phyloP scores from a whole-genome alignment of 169 alveolate genomes.

The Perkinsus olseni region DNA sequence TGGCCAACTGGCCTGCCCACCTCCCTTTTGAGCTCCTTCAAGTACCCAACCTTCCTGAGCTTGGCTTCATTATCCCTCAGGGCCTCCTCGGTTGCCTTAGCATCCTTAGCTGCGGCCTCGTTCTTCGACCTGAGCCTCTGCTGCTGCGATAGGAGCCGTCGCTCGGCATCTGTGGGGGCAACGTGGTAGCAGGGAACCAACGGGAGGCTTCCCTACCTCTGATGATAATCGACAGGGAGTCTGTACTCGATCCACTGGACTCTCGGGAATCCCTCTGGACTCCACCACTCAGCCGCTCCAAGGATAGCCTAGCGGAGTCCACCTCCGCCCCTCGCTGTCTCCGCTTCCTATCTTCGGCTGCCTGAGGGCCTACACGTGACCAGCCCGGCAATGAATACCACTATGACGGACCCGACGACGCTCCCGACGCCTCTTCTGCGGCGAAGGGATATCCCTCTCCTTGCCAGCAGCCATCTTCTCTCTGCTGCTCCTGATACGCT shows the following conservation, averaged over 20 bases:
- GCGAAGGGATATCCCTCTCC: background rate
- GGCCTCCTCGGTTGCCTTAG: background rate
- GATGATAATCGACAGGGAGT: background rate
- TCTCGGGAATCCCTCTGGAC: background rate
- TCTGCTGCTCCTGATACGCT: background rate
- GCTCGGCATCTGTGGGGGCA: background rate
- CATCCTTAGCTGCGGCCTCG: background rate
- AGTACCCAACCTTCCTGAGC: background rate
- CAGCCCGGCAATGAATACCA: background rate
- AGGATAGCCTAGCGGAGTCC: too few species aligned
- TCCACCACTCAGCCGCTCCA: background rate
- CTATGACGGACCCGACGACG: background rate
- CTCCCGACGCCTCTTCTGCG: background rate
- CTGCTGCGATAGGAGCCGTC: background rate
- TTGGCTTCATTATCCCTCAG: background rate
- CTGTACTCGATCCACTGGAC: background rate
- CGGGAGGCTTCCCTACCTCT: background rate
- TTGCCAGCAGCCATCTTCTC: background rate
- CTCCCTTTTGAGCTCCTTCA: background rate
- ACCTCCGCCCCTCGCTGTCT: too few species aligned
- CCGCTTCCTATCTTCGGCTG: too few species aligned
- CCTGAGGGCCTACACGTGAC: background rate
- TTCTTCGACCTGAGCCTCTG: background rate
- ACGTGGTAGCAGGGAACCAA: background rate
- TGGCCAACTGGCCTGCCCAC: background rate